Conservation (phyloP, 2,329 filamentous ascomycete genomes). For the Colletotrichum cuscutae region DNA sequence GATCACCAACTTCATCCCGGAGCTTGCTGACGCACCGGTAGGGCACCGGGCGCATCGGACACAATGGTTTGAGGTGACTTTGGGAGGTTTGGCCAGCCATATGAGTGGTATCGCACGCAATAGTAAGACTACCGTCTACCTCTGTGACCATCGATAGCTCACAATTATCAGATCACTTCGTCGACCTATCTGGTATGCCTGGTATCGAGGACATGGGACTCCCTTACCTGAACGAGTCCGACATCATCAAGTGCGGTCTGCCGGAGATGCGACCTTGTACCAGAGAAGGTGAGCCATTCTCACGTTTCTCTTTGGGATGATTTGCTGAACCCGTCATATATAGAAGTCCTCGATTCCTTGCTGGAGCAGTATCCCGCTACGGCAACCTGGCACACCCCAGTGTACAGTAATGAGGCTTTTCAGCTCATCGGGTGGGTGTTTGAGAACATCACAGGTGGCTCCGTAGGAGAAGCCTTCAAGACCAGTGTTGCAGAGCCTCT, state of each 20-base stretch:
- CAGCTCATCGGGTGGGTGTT: slow-evolving; percentile 15
- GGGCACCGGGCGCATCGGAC: slow-evolving; percentile 18
- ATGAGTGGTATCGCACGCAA: slow-evolving; percentile 35
- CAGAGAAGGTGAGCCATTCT: not conserved
- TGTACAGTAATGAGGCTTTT: slow-evolving; percentile 26
- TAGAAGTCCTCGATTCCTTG: slow-evolving; percentile 1
- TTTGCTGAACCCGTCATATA: not conserved
- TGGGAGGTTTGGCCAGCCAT: slow-evolving; percentile 38
- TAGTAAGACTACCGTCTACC: not conserved
- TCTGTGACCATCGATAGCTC: not conserved
- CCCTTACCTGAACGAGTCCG: slow-evolving; percentile 6
- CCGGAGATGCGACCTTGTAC: not conserved
- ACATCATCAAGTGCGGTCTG: not conserved
- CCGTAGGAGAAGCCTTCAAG: slow-evolving; percentile 3
- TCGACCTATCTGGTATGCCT: not conserved
- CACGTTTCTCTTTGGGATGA: not conserved
- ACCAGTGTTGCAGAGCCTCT: slow-evolving; percentile 20
- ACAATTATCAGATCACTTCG: not conserved
- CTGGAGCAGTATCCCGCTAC: not conserved
- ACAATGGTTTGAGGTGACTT: slow-evolving; percentile 37
- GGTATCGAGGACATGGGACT: not conserved
- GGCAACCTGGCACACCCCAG: slow-evolving; percentile 1
- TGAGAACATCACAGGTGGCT: slow-evolving; percentile 24
- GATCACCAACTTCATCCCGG: slow-evolving; percentile 41
- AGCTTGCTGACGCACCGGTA: slow-evolving; percentile 31